A percentile compares a stretch with the other conserved stretches of the same genome.
Evolutionary conservation across 257 asterid genomes (phyloP).

Genomic region (Fraxinus cuspidata): DNA sequence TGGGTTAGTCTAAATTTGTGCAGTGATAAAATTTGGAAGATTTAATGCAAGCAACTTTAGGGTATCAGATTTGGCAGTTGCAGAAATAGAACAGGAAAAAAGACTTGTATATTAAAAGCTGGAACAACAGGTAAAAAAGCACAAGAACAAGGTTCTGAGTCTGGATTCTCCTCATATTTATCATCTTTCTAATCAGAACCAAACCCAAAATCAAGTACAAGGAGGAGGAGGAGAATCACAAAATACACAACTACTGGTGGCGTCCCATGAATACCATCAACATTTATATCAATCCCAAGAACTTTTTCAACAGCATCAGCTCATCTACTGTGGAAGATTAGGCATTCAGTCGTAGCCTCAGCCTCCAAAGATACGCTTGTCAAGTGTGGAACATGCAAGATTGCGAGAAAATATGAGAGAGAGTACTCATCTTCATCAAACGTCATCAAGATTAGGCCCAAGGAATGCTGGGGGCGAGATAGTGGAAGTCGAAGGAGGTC

Average conservation of each 20-base stretch:
- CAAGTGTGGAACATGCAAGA: slow-evolving; percentile 65
- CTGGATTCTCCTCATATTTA: slow-evolving; percentile 88
- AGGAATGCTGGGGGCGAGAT: slow-evolving; percentile 67
- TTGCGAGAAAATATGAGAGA: slow-evolving; percentile 63
- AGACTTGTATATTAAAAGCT: slow-evolving; percentile 51
- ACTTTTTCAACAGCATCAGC: slow-evolving; percentile 34
- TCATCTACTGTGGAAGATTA: slow-evolving; percentile 30
- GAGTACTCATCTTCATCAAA: slow-evolving; percentile 32
- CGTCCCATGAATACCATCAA: neutral
- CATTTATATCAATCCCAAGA: neutral
- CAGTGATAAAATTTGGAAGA: slow-evolving; percentile 45
- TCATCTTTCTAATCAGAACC: slow-evolving; percentile 36
- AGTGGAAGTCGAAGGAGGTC: slow-evolving; percentile 96
- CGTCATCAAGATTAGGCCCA: slow-evolving; percentile 43
- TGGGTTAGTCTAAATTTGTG: slow-evolving; percentile 65
- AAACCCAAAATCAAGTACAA: slow-evolving; percentile 32
- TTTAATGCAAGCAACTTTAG: slow-evolving; percentile 50
- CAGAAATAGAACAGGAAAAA: slow-evolving; percentile 18
- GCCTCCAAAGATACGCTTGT: slow-evolving; percentile 51
- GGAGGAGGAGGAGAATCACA: slow-evolving; percentile 27
- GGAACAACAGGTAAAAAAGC: slow-evolving; percentile 53
- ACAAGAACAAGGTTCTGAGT: slow-evolving; percentile 53
- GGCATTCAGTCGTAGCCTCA: slow-evolving; percentile 34
- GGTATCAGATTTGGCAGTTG: slow-evolving; percentile 35
- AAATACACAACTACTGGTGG: slow-evolving; percentile 12